A percentile compares a stretch with the other conserved stretches of the same genome.
These are phyloP conservation scores for Eucalyptus decipiens DNA, from an alignment of 345 rosid species.

Conservation along the genomic window DNA sequence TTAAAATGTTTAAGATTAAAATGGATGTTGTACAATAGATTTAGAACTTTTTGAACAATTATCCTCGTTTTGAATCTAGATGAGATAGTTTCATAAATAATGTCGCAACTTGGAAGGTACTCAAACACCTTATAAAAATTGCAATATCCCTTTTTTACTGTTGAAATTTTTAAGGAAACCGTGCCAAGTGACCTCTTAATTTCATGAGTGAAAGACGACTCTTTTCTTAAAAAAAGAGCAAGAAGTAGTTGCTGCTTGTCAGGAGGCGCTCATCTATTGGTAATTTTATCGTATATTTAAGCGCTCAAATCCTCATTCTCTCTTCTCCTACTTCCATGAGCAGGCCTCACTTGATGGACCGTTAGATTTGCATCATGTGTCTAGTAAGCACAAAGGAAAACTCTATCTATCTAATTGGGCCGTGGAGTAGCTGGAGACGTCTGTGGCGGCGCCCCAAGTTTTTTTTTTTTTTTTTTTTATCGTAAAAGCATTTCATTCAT, in stretches of 20 bases:
- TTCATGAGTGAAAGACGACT: not conserved
- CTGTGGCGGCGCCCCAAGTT: not conserved
- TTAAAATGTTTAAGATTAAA: fast-evolving
- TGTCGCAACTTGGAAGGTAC: not conserved
- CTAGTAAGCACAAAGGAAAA: not conserved
- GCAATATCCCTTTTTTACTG: not conserved
- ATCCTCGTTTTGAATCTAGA: not conserved
- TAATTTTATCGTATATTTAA: not conserved
- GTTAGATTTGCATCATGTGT: not conserved
- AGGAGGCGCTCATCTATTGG: not conserved
- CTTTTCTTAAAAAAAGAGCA: not conserved
- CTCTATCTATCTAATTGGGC: not conserved
- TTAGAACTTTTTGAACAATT: not conserved
- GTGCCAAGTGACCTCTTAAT: not conserved
- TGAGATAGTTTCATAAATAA: not conserved
- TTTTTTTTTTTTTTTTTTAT: fast-evolving
- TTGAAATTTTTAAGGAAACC: not conserved
- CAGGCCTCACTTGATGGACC: not conserved
- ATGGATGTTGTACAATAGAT: fast-evolving
- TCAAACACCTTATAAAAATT: fast-evolving
- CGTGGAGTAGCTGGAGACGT: not conserved
- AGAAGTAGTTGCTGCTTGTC: not conserved
- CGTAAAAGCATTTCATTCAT: too few relatives aligned
- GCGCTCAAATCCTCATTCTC: not conserved
- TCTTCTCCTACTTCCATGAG: not conserved